Evolutionary conservation across 805 yeast genomes (phyloP).

Genomic region (Teunomyces tritomae): DNA sequence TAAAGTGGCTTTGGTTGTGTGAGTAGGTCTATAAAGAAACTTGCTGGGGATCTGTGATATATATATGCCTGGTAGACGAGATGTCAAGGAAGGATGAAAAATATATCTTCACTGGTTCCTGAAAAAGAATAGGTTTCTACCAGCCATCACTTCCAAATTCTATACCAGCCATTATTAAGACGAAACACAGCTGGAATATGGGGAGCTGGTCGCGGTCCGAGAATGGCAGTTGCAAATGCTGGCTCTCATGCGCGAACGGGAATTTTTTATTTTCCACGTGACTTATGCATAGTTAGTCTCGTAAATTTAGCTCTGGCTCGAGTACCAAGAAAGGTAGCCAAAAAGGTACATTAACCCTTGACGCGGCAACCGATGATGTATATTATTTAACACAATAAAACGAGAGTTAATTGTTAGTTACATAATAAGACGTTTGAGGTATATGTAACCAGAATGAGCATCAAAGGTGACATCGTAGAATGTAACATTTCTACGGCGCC

Average conservation of each 20-base stretch:
- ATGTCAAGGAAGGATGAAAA: background rate
- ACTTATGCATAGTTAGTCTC: conserved; percentile 3
- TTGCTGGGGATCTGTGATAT: background rate
- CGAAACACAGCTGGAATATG: background rate
- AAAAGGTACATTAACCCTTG: background rate
- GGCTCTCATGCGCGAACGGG: background rate
- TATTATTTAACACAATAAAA: background rate
- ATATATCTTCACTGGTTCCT: background rate
- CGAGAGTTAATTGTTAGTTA: background rate
- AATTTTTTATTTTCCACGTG: conserved; percentile 4
- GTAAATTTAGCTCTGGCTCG: conserved; percentile 2
- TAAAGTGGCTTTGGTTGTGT: background rate
- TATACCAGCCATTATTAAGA: background rate
- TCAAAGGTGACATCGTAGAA: background rate
- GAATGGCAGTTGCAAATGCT: conserved; percentile 4
- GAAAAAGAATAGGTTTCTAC: background rate
- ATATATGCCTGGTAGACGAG: background rate
- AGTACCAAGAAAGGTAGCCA: background rate
- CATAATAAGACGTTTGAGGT: background rate
- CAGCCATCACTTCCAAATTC: background rate
- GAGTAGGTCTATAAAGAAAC: background rate
- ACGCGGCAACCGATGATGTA: background rate
- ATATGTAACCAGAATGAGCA: background rate
- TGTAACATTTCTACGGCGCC: background rate
- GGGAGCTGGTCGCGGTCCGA: background rate